Conservation (phyloP, 2,329 filamentous ascomycete species). For the Elsinoe fawcettii region DNA sequence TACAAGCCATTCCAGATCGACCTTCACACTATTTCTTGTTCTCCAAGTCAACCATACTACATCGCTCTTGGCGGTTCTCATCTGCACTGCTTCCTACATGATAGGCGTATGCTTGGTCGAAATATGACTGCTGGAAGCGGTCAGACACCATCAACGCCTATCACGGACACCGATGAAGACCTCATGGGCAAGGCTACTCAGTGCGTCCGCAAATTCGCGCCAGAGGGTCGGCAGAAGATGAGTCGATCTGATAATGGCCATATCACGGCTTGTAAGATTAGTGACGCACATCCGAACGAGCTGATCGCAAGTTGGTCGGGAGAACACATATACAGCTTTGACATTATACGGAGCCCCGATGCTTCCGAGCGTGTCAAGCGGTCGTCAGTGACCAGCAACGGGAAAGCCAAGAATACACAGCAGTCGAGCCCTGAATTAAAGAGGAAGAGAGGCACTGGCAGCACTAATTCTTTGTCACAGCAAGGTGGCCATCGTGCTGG, state of each 20-base stretch:
- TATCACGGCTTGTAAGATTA: slow-evolving; percentile 65
- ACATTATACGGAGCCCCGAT: slow-evolving; percentile 53
- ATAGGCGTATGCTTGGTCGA: slow-evolving; percentile 59
- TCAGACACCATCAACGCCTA: slow-evolving; percentile 35
- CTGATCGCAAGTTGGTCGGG: slow-evolving; percentile 62
- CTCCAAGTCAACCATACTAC: slow-evolving; percentile 59
- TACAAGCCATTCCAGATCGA: slow-evolving; percentile 57
- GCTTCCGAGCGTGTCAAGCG: slow-evolving; percentile 24
- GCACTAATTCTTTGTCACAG: slow-evolving; percentile 30
- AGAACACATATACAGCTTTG: slow-evolving; percentile 56
- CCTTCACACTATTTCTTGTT: slow-evolving; percentile 61
- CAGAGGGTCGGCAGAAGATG: slow-evolving; percentile 50
- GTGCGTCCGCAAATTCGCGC: slow-evolving; percentile 60
- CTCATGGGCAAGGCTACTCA: slow-evolving; percentile 52
- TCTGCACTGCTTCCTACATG: slow-evolving; percentile 61
- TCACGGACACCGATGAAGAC: slow-evolving; percentile 42
- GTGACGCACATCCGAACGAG: slow-evolving; percentile 59
- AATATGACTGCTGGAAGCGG: slow-evolving; percentile 50
- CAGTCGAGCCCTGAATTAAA: slow-evolving; percentile 38
- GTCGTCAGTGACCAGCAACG: not conserved
- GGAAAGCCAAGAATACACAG: not conserved
- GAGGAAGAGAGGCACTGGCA: slow-evolving; percentile 48
- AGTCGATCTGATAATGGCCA: slow-evolving; percentile 50
- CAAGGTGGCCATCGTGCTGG: slow-evolving; percentile 30
- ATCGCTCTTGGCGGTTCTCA: slow-evolving; percentile 63